These are phyloP conservation scores for Ceratobasidium papillatum DNA, from an alignment of 1,284 basidiomycete species.

Conservation along the genomic window DNA sequence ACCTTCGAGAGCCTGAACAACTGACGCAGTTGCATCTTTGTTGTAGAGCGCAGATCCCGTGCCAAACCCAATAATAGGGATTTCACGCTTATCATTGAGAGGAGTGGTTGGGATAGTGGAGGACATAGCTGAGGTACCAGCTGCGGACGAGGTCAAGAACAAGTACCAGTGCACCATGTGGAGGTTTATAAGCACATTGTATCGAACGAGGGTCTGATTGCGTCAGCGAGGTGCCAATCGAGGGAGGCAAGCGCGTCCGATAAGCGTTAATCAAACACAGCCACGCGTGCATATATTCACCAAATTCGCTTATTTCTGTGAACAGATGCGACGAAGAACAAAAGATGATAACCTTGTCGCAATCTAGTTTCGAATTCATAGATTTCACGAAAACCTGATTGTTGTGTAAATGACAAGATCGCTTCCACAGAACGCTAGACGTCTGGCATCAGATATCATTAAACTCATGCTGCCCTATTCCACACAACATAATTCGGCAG, in stretches of 20 bases:
- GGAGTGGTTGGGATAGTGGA: not conserved
- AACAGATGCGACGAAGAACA: too few relatives aligned
- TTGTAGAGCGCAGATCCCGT: slow-evolving; percentile 64
- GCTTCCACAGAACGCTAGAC: too few relatives aligned
- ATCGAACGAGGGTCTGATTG: not conserved
- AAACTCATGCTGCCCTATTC: too few relatives aligned
- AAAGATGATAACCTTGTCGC: too few relatives aligned
- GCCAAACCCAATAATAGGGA: slow-evolving; percentile 60
- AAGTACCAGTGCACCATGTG: not conserved
- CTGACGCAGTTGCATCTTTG: slow-evolving; percentile 58
- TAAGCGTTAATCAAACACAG: not conserved
- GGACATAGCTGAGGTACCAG: not conserved
- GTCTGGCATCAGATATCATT: too few relatives aligned
- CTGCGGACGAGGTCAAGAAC: not conserved
- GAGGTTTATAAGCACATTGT: not conserved
- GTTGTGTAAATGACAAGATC: too few relatives aligned
- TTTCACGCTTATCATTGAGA: slow-evolving; percentile 15
- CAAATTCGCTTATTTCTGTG: too few relatives aligned
- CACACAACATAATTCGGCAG: too few relatives aligned
- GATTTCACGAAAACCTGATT: too few relatives aligned
- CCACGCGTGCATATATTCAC: not conserved
- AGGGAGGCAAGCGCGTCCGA: not conserved
- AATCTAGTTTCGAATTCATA: too few relatives aligned
- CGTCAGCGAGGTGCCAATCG: slow-evolving; percentile 5
- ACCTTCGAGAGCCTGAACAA: slow-evolving; percentile 62